These are phyloP conservation scores for Coemansia sp. DNA, from an alignment of 192 early-diverging fungal genomes.

Conservation along the genomic window DNA sequence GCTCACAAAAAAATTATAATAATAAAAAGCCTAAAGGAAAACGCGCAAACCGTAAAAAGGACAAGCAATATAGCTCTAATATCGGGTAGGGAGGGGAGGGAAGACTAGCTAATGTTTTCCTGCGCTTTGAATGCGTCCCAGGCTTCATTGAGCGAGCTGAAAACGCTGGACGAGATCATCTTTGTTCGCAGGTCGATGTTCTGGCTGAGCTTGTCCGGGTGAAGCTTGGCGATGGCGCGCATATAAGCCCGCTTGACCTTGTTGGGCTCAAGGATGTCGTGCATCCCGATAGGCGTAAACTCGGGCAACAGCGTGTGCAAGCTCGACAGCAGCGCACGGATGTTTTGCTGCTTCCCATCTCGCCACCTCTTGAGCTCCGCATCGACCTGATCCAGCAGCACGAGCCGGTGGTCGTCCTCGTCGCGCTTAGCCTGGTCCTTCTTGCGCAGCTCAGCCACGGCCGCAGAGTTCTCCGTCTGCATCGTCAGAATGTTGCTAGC, in stretches of 20 bases:
- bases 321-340: conserved; percentile 85
- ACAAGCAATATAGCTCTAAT: too few relatives aligned
- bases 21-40: too few relatives aligned
- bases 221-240: conserved; percentile 88
- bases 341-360: conserved; percentile 86
- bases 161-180: conserved; percentile 88
- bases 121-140: conserved; percentile 94
- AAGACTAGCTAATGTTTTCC: conserved; percentile 65
- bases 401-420: conserved; percentile 79
- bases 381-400: conserved; percentile 81
- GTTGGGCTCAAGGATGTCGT: conserved; percentile 80
- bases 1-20: background rate
- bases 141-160: conserved; percentile 88
- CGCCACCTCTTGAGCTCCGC: conserved; percentile 76
- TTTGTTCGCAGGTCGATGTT: conserved; percentile 75
- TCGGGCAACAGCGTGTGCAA: conserved; percentile 80
- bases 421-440: conserved; percentile 68
- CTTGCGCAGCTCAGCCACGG: conserved; percentile 74
- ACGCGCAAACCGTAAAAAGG: too few relatives aligned
- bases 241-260: conserved; percentile 95
- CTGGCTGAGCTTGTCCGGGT: conserved; percentile 90
- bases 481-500: conserved; percentile 17
- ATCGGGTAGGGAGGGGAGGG: too few relatives aligned
- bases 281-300: conserved; percentile 81
- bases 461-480: conserved; percentile 39